phyloP scores from a whole-genome alignment of 148 eudicot genomes.

The Persicaria maculosa region DNA sequence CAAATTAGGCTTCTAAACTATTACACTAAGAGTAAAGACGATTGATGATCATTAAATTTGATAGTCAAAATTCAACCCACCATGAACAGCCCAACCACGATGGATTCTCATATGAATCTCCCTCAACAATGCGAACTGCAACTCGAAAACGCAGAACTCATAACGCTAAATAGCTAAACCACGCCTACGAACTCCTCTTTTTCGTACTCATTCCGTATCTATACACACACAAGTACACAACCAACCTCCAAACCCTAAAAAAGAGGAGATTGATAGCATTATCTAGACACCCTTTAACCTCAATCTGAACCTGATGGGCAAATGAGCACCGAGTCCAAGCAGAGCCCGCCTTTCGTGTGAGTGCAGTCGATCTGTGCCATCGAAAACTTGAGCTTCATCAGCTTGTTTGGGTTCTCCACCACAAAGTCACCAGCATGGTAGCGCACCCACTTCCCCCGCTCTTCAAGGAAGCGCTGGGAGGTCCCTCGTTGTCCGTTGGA shows the following conservation, averaged over 20 bases:
- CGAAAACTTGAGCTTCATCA: constrained; percentile 43
- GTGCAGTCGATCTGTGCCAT: constrained; percentile 91
- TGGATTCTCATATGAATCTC: not conserved
- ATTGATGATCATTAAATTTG: not conserved
- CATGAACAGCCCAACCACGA: not conserved
- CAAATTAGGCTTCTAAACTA: not conserved
- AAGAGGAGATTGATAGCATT: constrained; percentile 13
- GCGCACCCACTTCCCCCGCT: constrained; percentile 56
- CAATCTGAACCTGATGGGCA: constrained; percentile 48
- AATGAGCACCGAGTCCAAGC: constrained; percentile 60
- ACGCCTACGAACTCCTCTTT: too few species aligned
- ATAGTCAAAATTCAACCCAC: not conserved
- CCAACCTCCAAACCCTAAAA: constrained; percentile 5
- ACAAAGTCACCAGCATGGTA: constrained; percentile 66
- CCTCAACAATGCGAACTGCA: not conserved
- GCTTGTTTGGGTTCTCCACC: constrained; percentile 26
- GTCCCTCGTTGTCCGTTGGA: constrained; percentile 44
- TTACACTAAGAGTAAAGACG: not conserved
- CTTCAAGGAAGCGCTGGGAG: constrained; percentile 46
- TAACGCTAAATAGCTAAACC: too few species aligned
- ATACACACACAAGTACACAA: not conserved
- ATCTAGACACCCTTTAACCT: constrained; percentile 52
- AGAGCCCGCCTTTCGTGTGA: constrained; percentile 74
- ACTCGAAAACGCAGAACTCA: not conserved
- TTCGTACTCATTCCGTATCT: not conserved